Evolutionary conservation across 2,329 filamentous ascomycete genomes (phyloP).

Genomic region (Herpotrichia juniperi): DNA sequence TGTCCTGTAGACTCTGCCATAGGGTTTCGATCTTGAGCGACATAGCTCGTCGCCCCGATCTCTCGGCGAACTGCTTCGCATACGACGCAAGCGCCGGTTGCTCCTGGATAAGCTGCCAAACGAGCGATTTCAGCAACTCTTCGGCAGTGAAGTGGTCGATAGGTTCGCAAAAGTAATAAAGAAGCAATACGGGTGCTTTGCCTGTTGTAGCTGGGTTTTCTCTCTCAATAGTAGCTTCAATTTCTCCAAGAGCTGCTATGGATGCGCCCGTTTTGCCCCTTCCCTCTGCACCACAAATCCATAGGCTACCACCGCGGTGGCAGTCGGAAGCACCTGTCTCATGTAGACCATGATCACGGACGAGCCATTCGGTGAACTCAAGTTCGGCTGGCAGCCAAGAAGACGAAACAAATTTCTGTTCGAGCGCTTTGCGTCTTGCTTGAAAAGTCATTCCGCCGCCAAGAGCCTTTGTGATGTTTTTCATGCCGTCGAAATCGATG

Average conservation of each 20-base stretch:
- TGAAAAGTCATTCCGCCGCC: neutral
- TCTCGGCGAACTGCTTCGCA: slow-evolving; percentile 10
- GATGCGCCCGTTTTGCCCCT: slow-evolving; percentile 11
- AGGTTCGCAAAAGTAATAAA: slow-evolving; percentile 11
- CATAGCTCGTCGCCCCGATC: neutral
- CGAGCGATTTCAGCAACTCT: slow-evolving; percentile 7
- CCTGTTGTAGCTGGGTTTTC: neutral
- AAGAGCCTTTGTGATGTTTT: slow-evolving; percentile 2
- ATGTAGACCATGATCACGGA: neutral
- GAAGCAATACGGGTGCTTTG: slow-evolving; percentile 6
- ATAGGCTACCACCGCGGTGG: slow-evolving; percentile 5
- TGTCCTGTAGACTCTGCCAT: slow-evolving; percentile 13
- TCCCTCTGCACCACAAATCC: slow-evolving; percentile 7
- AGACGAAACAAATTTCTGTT: slow-evolving; percentile 5
- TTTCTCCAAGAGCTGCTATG: slow-evolving; percentile 8
- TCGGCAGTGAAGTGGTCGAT: slow-evolving; percentile 5
- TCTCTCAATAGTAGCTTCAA: neutral
- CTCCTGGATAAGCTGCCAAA: slow-evolving; percentile 9
- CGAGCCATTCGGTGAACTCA: slow-evolving; percentile 2
- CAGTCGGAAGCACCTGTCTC: neutral
- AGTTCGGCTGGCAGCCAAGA: slow-evolving; percentile 7
- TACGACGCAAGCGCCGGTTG: slow-evolving; percentile 5
- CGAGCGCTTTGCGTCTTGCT: neutral
- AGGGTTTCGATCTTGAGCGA: slow-evolving; percentile 5
- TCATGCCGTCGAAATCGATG: slow-evolving; percentile 2